Conservation (phyloP, 1,284 basidiomycete species). For the Heterobasidion annosum region DNA sequence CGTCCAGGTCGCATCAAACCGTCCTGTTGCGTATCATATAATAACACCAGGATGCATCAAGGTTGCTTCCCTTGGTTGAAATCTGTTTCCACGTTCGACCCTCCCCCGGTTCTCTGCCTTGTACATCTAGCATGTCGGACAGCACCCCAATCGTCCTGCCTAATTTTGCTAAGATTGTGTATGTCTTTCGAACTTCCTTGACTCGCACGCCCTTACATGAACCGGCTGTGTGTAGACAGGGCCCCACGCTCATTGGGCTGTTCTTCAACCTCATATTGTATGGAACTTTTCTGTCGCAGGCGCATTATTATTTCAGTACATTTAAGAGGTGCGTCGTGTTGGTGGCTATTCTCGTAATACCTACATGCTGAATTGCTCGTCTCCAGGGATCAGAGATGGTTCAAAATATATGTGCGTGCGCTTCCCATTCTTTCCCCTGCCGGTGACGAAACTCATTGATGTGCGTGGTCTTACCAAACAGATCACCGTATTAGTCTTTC, state of each 20-base stretch:
- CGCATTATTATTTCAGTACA: background rate
- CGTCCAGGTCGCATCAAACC: no score
- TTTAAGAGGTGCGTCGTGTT: background rate
- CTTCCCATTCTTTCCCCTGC: background rate
- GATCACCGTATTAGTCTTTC: background rate
- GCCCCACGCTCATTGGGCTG: background rate
- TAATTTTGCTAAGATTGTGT: background rate
- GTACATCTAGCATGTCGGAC: no score
- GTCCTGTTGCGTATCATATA: no score
- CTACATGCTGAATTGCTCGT: background rate
- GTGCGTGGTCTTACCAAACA: background rate
- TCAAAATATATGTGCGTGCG: background rate
- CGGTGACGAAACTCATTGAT: background rate
- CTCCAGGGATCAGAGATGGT: background rate
- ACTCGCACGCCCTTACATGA: background rate
- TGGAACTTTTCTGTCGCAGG: background rate
- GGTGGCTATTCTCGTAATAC: background rate
- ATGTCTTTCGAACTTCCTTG: background rate
- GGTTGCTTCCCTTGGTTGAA: no score
- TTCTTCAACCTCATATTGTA: background rate
- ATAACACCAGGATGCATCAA: no score
- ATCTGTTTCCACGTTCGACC: no score
- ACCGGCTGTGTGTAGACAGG: background rate
- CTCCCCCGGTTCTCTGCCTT: no score
- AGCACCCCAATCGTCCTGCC: background rate